phyloP scores from a whole-genome alignment of 2,329 filamentous ascomycete species.

The Chaetothyriales sp. region DNA sequence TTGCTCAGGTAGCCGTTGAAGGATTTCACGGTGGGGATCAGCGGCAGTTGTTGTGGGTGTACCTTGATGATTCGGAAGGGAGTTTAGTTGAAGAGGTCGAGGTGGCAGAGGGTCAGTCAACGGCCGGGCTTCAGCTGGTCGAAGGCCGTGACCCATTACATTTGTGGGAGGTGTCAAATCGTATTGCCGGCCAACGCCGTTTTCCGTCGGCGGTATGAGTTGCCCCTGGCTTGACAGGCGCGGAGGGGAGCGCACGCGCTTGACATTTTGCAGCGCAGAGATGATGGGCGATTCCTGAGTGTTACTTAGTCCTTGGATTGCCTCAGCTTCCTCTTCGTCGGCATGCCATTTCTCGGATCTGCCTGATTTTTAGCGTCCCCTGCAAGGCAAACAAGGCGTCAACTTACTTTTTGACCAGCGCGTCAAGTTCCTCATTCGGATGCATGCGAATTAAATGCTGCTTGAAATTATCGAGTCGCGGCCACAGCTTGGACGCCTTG shows the following conservation, averaged over 20 bases:
- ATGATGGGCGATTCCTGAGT: not conserved
- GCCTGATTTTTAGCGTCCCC: not conserved
- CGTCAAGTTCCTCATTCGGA: slow-evolving; percentile 5
- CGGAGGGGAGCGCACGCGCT: not conserved
- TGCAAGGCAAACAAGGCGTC: not conserved
- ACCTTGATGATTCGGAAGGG: not conserved
- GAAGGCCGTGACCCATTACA: not conserved
- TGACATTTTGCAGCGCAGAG: slow-evolving; percentile 1
- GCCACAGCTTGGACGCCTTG: slow-evolving; percentile 56
- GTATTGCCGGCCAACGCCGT: not conserved
- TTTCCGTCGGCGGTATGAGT: not conserved
- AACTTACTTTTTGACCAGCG: not conserved
- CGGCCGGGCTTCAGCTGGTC: not conserved
- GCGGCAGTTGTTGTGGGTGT: not conserved
- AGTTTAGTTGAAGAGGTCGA: not conserved
- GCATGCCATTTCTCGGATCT: slow-evolving; percentile 1
- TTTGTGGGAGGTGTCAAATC: not conserved
- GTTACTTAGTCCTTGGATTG: not conserved
- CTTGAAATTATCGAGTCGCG: slow-evolving; percentile 71
- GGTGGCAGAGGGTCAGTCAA: not conserved
- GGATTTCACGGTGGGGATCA: not conserved
- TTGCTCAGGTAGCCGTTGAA: not conserved
- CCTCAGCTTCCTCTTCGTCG: not conserved
- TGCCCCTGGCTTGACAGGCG: not conserved
- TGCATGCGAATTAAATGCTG: slow-evolving; percentile 63